A percentile compares a stretch with the other conserved stretches of the same genome.
Evolutionary conservation across 1,284 basidiomycete species (phyloP).

Genomic region (Tilletia indica): DNA sequence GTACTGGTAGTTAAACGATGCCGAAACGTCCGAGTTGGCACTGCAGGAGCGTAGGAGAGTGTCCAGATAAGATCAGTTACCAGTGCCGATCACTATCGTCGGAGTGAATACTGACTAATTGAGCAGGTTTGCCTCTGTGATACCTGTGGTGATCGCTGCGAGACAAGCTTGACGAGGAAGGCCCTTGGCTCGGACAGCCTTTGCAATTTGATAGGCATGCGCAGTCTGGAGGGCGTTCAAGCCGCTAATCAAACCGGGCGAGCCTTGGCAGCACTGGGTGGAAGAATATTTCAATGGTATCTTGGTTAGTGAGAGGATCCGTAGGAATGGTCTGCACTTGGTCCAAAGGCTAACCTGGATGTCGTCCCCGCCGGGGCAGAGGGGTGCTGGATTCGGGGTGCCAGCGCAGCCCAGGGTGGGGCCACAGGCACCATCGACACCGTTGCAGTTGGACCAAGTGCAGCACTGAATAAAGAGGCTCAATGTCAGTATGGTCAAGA

Average conservation of each 20-base stretch:
- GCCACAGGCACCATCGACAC: neutral
- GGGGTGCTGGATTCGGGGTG: neutral
- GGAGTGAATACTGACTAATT: neutral
- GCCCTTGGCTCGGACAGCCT: neutral
- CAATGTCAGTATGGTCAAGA: too few species aligned
- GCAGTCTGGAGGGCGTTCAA: neutral
- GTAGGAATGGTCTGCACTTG: too few species aligned
- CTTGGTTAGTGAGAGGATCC: too few species aligned
- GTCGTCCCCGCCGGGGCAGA: conserved; percentile 4
- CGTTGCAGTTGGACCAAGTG: neutral
- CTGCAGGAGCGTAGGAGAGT: neutral
- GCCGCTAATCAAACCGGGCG: neutral
- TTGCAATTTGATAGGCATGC: conserved; percentile 3
- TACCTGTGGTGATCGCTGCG: neutral
- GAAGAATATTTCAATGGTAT: neutral
- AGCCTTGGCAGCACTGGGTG: neutral
- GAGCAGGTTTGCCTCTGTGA: conserved; percentile 6
- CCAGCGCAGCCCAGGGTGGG: conserved; percentile 11
- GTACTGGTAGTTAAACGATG: conserved; percentile 8
- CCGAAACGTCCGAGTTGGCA: neutral
- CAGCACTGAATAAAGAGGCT: conserved; percentile 2
- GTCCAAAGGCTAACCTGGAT: neutral
- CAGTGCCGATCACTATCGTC: neutral
- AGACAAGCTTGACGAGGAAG: neutral
- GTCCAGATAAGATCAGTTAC: neutral